Conservation (phyloP, 345 rosid species). For the Arabis alpina region DNA sequence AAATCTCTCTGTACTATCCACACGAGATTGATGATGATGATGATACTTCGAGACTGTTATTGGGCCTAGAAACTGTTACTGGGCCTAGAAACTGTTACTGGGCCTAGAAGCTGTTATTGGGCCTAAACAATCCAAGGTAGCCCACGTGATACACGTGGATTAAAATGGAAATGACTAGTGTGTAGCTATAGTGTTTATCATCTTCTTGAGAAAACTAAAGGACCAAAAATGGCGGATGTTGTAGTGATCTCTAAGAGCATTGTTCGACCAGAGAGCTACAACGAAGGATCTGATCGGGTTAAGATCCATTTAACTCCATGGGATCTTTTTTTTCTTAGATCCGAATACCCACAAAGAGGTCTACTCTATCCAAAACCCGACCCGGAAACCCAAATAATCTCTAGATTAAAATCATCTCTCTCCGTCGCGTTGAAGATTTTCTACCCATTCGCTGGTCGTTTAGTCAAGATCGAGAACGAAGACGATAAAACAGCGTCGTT, state of each 20-base stretch:
- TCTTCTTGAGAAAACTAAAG: not conserved
- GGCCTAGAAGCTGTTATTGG: too few species aligned
- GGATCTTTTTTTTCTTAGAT: conserved; percentile 31
- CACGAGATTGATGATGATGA: too few species aligned
- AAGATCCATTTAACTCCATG: conserved; percentile 42
- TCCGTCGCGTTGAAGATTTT: conserved; percentile 40
- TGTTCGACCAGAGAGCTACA: conserved; percentile 30
- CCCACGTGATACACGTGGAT: too few species aligned
- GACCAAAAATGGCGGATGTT: conserved; percentile 25
- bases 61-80: too few species aligned
- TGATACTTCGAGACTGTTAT: too few species aligned
- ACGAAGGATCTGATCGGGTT: conserved; percentile 24
- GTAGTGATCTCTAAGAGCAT: conserved; percentile 25
- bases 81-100: too few species aligned
- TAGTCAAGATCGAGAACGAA: conserved; percentile 25
- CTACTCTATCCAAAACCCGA: conserved; percentile 39
- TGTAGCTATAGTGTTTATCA: not conserved
- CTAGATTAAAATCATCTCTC: conserved; percentile 39
- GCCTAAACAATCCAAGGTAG: too few species aligned
- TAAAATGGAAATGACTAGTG: too few species aligned
- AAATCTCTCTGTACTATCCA: too few species aligned
- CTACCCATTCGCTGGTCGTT: conserved; percentile 45
- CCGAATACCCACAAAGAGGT: conserved; percentile 42
- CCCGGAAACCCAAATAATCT: conserved; percentile 16
- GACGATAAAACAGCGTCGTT: conserved; percentile 39